Conservation (phyloP, 169 alveolate species). For the Theileria orientalis region DNA sequence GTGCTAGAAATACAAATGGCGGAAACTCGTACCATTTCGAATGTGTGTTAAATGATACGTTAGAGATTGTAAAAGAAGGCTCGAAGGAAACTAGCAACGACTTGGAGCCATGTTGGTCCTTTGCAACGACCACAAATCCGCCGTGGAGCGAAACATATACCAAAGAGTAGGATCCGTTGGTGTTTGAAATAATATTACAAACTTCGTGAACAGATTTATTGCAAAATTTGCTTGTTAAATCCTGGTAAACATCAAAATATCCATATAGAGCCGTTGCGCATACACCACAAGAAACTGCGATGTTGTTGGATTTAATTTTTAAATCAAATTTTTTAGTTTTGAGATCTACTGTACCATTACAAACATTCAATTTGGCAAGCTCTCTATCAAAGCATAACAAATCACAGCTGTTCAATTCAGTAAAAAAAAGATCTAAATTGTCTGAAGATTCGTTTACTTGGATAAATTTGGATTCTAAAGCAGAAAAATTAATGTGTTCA, state of each 20-base stretch:
- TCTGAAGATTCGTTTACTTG: neutral
- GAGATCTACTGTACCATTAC: neutral
- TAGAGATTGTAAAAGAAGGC: neutral
- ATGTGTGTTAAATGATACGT: neutral
- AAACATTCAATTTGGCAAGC: neutral
- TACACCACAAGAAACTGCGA: neutral
- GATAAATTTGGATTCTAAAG: neutral
- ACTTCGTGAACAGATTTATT: neutral
- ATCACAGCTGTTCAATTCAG: neutral
- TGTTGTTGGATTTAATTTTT: conserved; percentile 18
- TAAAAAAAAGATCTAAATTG: neutral
- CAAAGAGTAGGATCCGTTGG: conserved; percentile 25
- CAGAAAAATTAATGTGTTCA: neutral
- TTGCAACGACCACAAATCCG: conserved; percentile 10
- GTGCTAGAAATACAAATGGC: conserved; percentile 11
- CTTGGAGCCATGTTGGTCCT: conserved; percentile 47
- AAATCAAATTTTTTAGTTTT: conserved; percentile 9
- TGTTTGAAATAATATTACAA: neutral
- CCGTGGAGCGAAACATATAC: conserved; percentile 27
- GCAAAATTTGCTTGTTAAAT: neutral
- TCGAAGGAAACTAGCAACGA: conserved; percentile 18
- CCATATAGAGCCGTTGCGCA: conserved; percentile 47
- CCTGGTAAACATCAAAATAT: neutral
- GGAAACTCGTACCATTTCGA: conserved; percentile 45
- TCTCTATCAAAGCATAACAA: neutral